Evolutionary conservation across 257 asterid genomes (phyloP), one percentile per base, ranked within the genome.

Genomic region (Solanum paucissectum): DNA sequence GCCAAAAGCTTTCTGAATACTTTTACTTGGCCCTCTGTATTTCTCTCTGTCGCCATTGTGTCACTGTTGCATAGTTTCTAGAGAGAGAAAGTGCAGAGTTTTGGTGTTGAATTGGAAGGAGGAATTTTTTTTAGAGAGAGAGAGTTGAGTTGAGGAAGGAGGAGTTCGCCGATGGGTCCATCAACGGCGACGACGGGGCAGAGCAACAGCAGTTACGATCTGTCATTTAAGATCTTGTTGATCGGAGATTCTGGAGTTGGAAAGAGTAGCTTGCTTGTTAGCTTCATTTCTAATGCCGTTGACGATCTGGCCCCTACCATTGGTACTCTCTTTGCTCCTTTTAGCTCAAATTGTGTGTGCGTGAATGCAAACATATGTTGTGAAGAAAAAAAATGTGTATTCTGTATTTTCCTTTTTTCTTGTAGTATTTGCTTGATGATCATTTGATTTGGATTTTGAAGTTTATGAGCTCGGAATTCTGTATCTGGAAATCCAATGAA

Each of bases 1-100:
- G 89, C 86, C 90, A 89, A 86, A 87, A 90, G 60, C 82, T n/a
- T 73, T 73, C 33, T 36, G 44, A 86, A 87, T 87, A 71, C 89
- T 84, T 90, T 90, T 90, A 33, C 90, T 29, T 52, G 85, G 73
- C 91, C 90, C 72, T 76, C 87, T 88, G 20, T 68, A 69, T 16
- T 87, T 27, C 81, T 75, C 49, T 44, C 23, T 76, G 36, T 2
- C 10, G 11, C 5, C 69, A 18, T 49, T 42, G 55, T 44, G 10
- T 42, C 60, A 25, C 62, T 42, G 84, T 77, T 77, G 52, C 64
- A 76, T 76, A 23, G 21, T 16, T 44, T 44, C 46, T 44, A 46
- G 66, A 81, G 85, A 27, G 40, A 46, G 85, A 46, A 81, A 81
- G 64, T 84, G 33, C 75, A 23, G 20, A 14, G 46, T 49, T 58